Evolutionary conservation across 202 grass and related monocot species (phyloP).

Genomic region (Hordeum pubiflorum): DNA sequence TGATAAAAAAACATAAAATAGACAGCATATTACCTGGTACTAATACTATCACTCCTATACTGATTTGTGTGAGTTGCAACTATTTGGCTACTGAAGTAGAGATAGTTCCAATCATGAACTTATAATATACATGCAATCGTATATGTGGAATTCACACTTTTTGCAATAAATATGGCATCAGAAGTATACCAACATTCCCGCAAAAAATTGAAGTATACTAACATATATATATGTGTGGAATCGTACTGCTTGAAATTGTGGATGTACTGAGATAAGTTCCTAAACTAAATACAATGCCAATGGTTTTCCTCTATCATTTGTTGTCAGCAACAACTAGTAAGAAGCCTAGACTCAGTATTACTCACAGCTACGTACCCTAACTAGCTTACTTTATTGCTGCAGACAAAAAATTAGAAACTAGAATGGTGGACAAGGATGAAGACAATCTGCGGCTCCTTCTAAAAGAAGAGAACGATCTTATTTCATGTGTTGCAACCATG

Average conservation of each 20-base stretch:
- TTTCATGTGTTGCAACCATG: constrained; percentile 31
- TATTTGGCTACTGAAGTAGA: not conserved
- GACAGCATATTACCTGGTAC: not conserved
- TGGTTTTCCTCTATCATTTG: not conserved
- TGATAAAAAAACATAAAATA: no score
- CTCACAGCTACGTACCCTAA: not conserved
- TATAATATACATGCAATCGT: no score
- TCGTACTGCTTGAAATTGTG: not conserved
- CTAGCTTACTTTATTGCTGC: not conserved
- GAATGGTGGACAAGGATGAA: constrained; percentile 26
- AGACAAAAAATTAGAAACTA: constrained; percentile 29
- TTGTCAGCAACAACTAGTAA: not conserved
- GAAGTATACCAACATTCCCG: no score
- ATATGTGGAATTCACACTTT: no score
- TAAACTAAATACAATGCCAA: not conserved
- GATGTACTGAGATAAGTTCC: not conserved
- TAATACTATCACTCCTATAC: not conserved
- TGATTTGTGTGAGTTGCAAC: not conserved
- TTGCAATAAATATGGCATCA: no score
- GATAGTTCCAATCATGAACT: no score
- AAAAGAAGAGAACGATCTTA: constrained; percentile 52
- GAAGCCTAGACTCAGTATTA: not conserved
- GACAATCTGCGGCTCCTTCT: constrained; percentile 23
- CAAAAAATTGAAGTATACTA: no score
- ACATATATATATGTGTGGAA: no score